These are phyloP conservation scores for Lodderomyces beijingensis DNA, from an alignment of 1,139 yeast species.

Conservation along the genomic window DNA sequence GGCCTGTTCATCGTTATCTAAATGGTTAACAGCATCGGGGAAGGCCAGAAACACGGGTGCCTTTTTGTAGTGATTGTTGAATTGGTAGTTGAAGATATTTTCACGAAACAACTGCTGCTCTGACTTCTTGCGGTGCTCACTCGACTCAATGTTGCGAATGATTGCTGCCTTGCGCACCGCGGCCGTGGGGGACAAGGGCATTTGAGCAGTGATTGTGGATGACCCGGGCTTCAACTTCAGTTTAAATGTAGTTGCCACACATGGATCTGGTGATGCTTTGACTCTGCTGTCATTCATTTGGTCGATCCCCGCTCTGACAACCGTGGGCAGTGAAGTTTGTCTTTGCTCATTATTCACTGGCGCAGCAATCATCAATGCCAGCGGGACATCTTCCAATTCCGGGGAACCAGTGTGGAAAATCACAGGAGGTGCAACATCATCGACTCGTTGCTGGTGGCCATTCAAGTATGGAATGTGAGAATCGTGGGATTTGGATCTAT, in stretches of 20 bases:
- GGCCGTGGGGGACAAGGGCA: background rate
- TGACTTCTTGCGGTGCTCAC: background rate
- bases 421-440: conserved; percentile 21
- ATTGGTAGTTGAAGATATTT: conserved; percentile 19
- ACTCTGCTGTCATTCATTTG: background rate
- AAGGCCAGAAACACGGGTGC: conserved; percentile 36
- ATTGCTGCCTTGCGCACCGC: background rate
- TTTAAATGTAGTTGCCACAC: too few relatives aligned
- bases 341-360: conserved; percentile 13
- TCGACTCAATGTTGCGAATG: background rate
- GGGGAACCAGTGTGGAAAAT: conserved; percentile 28
- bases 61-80: conserved; percentile 45
- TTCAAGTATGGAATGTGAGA: conserved; percentile 32
- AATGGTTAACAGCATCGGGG: conserved; percentile 35
- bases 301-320: background rate
- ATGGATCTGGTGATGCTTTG: background rate
- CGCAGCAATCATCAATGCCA: conserved; percentile 27
- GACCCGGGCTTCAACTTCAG: too few relatives aligned
- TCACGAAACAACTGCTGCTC: conserved; percentile 9
- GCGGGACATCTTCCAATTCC: conserved; percentile 44
- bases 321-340: background rate
- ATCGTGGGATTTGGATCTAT: conserved; percentile 43
- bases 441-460: conserved; percentile 8
- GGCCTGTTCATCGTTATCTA: conserved; percentile 32
- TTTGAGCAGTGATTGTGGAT: background rate